phyloP scores from a whole-genome alignment of 768 basidiomycete genomes.

The Symmetrospora coprosmae region DNA sequence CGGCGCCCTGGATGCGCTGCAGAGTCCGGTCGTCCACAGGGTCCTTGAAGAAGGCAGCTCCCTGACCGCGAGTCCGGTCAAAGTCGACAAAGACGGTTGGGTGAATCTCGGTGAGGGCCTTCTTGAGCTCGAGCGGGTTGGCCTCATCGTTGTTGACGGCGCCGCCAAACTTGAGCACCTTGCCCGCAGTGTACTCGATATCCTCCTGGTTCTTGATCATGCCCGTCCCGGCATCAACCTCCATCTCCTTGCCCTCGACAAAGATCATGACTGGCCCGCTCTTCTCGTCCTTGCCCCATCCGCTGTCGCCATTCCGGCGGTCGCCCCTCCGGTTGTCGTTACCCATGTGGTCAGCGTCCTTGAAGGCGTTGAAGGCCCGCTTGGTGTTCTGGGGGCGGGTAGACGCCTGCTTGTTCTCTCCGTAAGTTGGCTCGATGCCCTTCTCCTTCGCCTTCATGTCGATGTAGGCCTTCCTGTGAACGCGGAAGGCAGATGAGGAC shows the following conservation, averaged over 20 bases:
- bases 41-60: conserved; percentile 50
- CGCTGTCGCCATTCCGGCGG: conserved; percentile 34
- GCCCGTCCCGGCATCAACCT: conserved; percentile 40
- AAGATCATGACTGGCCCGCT: conserved; percentile 26
- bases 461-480: conserved; percentile 60
- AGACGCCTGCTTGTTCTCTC: conserved; percentile 43
- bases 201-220: conserved; percentile 41
- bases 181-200: conserved; percentile 44
- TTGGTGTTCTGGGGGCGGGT: conserved; percentile 46
- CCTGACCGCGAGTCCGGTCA: conserved; percentile 42
- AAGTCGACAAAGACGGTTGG: conserved; percentile 45
- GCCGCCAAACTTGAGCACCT: conserved; percentile 48
- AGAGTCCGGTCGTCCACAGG: conserved; percentile 58
- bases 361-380: conserved; percentile 63
- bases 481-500: no score
- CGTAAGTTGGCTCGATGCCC: conserved; percentile 44
- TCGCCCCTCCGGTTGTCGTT: neutral
- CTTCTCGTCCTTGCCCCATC: conserved; percentile 35
- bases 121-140: conserved; percentile 51
- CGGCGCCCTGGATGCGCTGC: conserved; percentile 48
- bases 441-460: conserved; percentile 95
- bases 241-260: conserved; percentile 38
- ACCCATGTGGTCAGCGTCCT: conserved; percentile 42
- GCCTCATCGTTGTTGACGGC: conserved; percentile 44
- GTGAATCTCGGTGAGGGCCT: conserved; percentile 40